These are phyloP conservation scores for Aspergillus aculeatinus DNA, from an alignment of 2,329 filamentous ascomycete species.

Conservation along the genomic window DNA sequence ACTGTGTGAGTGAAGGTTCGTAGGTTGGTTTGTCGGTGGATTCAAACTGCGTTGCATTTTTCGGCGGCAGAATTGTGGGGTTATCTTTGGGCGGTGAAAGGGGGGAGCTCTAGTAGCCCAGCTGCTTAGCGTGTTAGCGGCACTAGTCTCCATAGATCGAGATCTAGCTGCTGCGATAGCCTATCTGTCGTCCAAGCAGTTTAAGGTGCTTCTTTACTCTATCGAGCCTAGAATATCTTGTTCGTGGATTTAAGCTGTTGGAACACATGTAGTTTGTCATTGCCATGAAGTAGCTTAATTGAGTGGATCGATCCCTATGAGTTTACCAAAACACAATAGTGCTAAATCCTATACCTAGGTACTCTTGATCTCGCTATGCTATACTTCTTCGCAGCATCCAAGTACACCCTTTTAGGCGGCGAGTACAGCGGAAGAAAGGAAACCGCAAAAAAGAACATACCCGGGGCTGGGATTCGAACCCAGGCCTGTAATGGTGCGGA, in stretches of 20 bases:
- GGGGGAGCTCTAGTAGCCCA: not conserved
- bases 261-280: too few species aligned
- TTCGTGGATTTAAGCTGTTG: too few species aligned
- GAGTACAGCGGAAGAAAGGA: not conserved
- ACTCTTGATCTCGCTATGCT: not conserved
- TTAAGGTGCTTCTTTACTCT: too few species aligned
- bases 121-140: not conserved
- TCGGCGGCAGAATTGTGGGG: conserved; percentile 4
- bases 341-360: not conserved
- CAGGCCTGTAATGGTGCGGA: not conserved
- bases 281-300: too few species aligned
- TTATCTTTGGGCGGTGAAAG: not conserved
- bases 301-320: too few species aligned
- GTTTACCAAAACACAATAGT: not conserved
- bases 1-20: not conserved
- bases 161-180: not conserved
- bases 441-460: not conserved
- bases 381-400: not conserved
- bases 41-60: not conserved
- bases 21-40: not conserved
- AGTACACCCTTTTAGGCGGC: not conserved
- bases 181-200: not conserved
- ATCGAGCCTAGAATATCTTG: too few species aligned
- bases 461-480: not conserved
- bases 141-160: too few species aligned